These are phyloP conservation scores for Cladophialophora immunda DNA, from an alignment of 2,329 filamentous ascomycete genomes.

Conservation along the genomic window DNA sequence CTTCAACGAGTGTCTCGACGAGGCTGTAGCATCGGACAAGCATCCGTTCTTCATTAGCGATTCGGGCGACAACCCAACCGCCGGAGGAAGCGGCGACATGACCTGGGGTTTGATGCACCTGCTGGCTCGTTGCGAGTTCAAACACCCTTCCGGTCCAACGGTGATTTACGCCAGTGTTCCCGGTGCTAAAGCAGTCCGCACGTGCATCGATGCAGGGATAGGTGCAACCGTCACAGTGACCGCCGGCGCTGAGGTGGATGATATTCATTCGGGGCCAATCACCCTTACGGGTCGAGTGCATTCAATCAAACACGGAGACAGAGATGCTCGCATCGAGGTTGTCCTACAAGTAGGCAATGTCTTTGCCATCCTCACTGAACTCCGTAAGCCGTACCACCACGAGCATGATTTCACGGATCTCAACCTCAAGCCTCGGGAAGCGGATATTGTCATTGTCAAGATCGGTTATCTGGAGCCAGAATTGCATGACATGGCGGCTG, in stretches of 20 bases:
- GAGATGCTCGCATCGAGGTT: conserved; percentile 11
- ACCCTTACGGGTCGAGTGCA: conserved; percentile 18
- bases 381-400: conserved; percentile 18
- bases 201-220: conserved; percentile 14
- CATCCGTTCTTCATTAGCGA: conserved; percentile 22
- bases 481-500: conserved; percentile 20
- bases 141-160: background rate
- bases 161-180: conserved; percentile 20
- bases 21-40: conserved; percentile 12
- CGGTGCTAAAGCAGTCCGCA: conserved; percentile 4
- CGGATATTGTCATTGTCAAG: conserved; percentile 16
- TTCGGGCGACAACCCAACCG: conserved; percentile 17
- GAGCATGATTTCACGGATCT: conserved; percentile 21
- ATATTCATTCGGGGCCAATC: conserved; percentile 14
- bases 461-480: conserved; percentile 19
- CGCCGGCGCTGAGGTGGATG: conserved; percentile 8
- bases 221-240: conserved; percentile 17
- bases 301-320: conserved; percentile 15
- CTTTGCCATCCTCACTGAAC: conserved; percentile 15
- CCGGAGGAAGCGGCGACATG: conserved; percentile 19
- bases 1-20: conserved; percentile 12
- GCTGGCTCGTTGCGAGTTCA: conserved; percentile 13
- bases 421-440: conserved; percentile 14
- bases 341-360: conserved; percentile 17
- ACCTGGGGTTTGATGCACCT: conserved; percentile 21